Conservation (phyloP, 2,329 filamentous ascomycete species). For the Aphanocladium album region DNA sequence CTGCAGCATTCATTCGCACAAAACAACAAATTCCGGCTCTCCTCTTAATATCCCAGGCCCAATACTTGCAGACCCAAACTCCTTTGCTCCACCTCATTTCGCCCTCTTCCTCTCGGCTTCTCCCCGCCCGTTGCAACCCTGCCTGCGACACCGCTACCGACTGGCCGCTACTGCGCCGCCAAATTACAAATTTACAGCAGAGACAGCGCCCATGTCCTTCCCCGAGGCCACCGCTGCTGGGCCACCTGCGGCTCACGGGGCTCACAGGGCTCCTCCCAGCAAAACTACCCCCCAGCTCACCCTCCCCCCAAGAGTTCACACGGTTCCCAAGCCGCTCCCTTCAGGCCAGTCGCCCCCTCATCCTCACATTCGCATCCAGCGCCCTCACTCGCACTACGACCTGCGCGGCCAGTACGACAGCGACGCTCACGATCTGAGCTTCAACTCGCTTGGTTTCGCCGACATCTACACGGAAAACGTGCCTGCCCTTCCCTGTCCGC, state of each 20-base stretch:
- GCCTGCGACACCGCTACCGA: not conserved
- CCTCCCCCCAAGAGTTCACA: conserved; percentile 10
- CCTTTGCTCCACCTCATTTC: not conserved
- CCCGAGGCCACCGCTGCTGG: not conserved
- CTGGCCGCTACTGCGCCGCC: not conserved
- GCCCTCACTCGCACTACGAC: conserved; percentile 10
- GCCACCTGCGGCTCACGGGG: not conserved
- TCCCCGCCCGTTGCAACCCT: not conserved
- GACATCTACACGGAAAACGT: conserved; percentile 1
- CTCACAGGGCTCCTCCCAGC: not conserved
- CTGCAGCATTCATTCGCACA: too few relatives aligned
- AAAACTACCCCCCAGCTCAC: not conserved
- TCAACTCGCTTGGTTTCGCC: conserved; percentile 3
- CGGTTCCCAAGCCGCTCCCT: conserved; percentile 9
- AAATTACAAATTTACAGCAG: not conserved
- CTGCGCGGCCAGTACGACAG: conserved; percentile 11
- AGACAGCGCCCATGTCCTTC: not conserved
- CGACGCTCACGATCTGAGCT: conserved; percentile 3
- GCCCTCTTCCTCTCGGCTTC: not conserved
- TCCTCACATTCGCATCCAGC: conserved; percentile 13
- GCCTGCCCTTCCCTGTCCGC: not conserved
- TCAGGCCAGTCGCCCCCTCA: conserved; percentile 11
- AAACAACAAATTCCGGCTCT: too few relatives aligned
- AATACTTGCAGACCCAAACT: not conserved
- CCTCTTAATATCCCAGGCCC: not conserved